These are phyloP conservation scores for Cercospora sojina DNA, from an alignment of 2,329 filamentous ascomycete genomes.

Conservation along the genomic window DNA sequence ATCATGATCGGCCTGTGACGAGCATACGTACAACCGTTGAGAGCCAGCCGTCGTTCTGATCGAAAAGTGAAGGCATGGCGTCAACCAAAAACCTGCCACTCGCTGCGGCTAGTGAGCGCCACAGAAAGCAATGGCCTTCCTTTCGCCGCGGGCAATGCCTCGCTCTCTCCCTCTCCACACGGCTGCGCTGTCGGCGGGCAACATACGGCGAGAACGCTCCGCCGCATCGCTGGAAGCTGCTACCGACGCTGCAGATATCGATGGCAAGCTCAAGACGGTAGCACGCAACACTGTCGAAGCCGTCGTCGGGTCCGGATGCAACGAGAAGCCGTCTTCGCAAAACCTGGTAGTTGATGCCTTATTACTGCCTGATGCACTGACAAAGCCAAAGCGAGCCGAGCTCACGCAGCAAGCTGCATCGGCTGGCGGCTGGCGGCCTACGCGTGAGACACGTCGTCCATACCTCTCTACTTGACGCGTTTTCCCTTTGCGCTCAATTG, in stretches of 20 bases:
- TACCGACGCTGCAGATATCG: not conserved
- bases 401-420: not conserved
- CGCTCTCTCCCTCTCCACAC: not conserved
- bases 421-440: not conserved
- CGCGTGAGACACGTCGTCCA: not conserved
- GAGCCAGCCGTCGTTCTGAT: not conserved
- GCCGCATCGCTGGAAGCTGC: not conserved
- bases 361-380: not conserved
- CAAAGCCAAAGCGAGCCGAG: not conserved
- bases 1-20: not conserved
- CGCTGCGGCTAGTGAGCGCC: not conserved
- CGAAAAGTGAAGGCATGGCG: not conserved
- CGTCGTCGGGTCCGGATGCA: not conserved
- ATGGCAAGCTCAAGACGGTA: not conserved
- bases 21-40: not conserved
- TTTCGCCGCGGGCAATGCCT: conserved; percentile 12
- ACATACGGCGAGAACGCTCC: not conserved
- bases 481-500: not conserved
- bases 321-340: not conserved
- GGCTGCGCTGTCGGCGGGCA: not conserved
- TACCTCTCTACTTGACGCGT: not conserved
- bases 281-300: not conserved
- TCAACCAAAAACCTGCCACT: not conserved
- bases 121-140: not conserved
- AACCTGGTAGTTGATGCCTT: not conserved